Percentiles rank a stretch among this genome's conserved stretches.
Conservation (phyloP, 306 rosid genomes). For the Gleditsia sinensis region DNA sequence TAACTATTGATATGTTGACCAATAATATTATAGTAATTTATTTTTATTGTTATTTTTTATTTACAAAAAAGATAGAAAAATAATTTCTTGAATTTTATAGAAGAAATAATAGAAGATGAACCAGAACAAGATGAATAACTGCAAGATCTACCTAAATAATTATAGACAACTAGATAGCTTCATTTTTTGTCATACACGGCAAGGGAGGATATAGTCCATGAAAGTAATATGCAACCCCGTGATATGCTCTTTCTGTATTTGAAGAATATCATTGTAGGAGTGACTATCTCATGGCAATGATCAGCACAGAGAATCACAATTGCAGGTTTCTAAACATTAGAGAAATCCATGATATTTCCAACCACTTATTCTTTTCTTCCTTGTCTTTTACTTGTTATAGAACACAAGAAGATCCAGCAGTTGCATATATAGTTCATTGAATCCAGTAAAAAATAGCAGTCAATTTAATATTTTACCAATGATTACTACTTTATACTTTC, state of each 20-base stretch:
- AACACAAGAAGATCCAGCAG: conserved; percentile 27
- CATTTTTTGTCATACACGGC: conserved; percentile 31
- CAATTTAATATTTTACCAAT: conserved; percentile 30
- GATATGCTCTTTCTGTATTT: conserved; percentile 32
- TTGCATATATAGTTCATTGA: conserved; percentile 33
- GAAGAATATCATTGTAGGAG: neutral
- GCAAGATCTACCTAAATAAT: neutral
- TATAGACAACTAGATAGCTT: conserved; percentile 22
- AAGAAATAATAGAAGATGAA: too few relatives aligned
- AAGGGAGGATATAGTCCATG: conserved; percentile 2
- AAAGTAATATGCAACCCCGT: too few relatives aligned
- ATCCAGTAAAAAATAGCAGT: conserved; percentile 23
- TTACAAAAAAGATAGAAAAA: neutral
- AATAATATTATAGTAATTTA: too few relatives aligned
- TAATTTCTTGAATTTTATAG: too few relatives aligned
- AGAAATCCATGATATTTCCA: conserved; percentile 27
- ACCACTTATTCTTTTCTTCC: conserved; percentile 14
- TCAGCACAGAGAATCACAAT: conserved; percentile 22
- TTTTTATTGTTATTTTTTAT: too few relatives aligned
- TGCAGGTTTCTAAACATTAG: conserved; percentile 17
- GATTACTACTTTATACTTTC: conserved; percentile 36
- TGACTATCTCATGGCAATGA: conserved; percentile 21
- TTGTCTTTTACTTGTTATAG: conserved; percentile 15
- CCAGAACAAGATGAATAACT: neutral
- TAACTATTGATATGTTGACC: too few relatives aligned